A percentile compares a stretch with the other conserved stretches of the same genome.
Evolutionary conservation across 805 yeast species (phyloP).

Genomic region (Saccharomyces kudriavzevii): DNA sequence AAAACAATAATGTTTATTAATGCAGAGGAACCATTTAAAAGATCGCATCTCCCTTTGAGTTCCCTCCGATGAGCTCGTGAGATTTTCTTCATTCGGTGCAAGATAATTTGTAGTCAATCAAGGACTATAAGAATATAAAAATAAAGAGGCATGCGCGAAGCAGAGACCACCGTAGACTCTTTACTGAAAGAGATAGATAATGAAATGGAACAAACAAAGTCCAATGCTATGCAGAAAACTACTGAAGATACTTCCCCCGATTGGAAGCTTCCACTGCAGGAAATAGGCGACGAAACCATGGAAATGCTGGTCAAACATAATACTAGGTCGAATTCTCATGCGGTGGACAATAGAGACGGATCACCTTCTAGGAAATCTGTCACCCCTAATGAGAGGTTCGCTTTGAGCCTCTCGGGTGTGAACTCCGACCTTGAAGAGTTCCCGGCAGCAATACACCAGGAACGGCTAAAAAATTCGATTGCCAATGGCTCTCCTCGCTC

Average conservation of each 20-base stretch:
- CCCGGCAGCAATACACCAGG: background rate
- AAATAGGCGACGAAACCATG: constrained; percentile 30
- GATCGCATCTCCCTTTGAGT: background rate
- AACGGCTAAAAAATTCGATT: background rate
- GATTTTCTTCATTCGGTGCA: background rate
- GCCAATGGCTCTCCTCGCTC: background rate
- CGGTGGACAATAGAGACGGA: background rate
- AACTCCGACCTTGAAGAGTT: background rate
- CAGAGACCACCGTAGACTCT: constrained; percentile 21
- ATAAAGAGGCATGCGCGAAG: background rate
- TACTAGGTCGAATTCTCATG: constrained; percentile 7
- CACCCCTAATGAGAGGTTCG: constrained; percentile 13
- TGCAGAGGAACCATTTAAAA: background rate
- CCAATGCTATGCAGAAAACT: background rate
- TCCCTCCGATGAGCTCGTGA: background rate
- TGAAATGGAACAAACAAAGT: constrained; percentile 19
- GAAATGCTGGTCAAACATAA: constrained; percentile 25
- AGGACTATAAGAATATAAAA: background rate
- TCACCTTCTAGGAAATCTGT: constrained; percentile 7
- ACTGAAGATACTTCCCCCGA: background rate
- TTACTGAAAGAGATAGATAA: constrained; percentile 26
- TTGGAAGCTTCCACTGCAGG: constrained; percentile 19
- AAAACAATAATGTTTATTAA: background rate
- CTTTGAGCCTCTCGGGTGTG: background rate
- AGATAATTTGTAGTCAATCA: background rate